Conservation (phyloP, 352 stramenopile species). For the Globisporangium middletonii region DNA sequence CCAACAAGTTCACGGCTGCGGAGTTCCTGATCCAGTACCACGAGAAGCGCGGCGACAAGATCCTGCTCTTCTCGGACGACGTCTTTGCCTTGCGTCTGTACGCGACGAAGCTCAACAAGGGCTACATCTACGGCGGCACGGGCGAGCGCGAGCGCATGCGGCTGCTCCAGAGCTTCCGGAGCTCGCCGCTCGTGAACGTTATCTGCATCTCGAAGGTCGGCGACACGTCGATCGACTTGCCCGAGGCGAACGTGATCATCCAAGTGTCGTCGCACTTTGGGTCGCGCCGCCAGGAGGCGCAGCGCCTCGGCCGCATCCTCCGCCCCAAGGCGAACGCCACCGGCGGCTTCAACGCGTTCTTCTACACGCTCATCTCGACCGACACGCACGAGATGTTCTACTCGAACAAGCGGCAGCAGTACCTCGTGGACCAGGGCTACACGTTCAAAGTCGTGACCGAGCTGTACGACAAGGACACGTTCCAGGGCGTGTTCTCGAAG, state of each 20-base stretch:
- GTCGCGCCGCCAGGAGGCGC: slow-evolving; percentile 98
- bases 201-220: slow-evolving; percentile 94
- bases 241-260: slow-evolving; percentile 99
- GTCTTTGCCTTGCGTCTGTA: slow-evolving; percentile 96
- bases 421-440: slow-evolving; percentile 99
- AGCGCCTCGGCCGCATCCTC: slow-evolving; percentile 98
- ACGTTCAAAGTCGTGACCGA: slow-evolving; percentile 99
- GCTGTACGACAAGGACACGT: slow-evolving; percentile 78
- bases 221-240: slow-evolving; percentile 99
- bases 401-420: slow-evolving; percentile 98
- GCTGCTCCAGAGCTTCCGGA: slow-evolving; percentile 80
- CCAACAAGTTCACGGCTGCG: slow-evolving; percentile 95
- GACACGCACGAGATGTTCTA: slow-evolving; percentile 99
- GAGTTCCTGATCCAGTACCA: slow-evolving; percentile 98
- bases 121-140: slow-evolving; percentile 97
- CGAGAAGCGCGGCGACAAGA: slow-evolving; percentile 97
- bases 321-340: slow-evolving; percentile 95
- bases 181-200: slow-evolving; percentile 81
- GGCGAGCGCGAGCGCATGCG: slow-evolving; percentile 90
- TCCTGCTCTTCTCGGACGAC: slow-evolving; percentile 99
- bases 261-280: slow-evolving; percentile 98
- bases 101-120: slow-evolving; percentile 85
- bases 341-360: slow-evolving; percentile 99
- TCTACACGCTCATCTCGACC: slow-evolving; percentile 99
- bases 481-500: slow-evolving; percentile 73